Conservation (phyloP, 176 grass and related monocot species). For the Phyllostachys edulis region DNA sequence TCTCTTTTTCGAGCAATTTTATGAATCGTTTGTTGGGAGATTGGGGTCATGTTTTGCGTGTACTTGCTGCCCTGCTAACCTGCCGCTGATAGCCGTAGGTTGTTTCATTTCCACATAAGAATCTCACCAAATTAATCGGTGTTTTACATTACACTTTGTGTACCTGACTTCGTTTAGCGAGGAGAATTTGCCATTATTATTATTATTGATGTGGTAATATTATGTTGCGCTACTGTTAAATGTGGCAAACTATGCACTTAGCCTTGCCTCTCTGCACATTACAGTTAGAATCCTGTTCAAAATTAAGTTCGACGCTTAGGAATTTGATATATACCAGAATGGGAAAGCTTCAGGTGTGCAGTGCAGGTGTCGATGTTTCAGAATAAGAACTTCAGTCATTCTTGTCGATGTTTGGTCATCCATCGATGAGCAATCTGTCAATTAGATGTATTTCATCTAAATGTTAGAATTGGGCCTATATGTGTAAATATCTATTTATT, state of each 20-base stretch:
- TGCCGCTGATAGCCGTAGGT: neutral
- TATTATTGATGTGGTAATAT: neutral
- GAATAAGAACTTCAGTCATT: neutral
- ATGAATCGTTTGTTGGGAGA: neutral
- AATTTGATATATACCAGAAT: neutral
- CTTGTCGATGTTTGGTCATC: neutral
- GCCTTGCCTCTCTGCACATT: neutral
- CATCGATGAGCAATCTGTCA: neutral
- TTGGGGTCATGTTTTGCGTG: neutral
- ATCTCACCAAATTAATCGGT: neutral
- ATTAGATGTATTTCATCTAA: neutral
- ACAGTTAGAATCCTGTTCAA: neutral
- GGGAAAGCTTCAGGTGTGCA: neutral
- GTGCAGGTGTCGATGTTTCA: neutral
- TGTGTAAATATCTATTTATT: no score
- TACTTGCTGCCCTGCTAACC: neutral
- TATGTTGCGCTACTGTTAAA: neutral
- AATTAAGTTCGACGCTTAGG: neutral
- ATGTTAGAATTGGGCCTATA: no score
- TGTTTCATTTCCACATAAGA: neutral
- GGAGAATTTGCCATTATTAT: neutral
- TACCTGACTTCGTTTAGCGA: no score
- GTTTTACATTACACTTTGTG: neutral
- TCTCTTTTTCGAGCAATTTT: neutral
- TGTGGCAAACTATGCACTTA: neutral